Evolutionary conservation across 2,329 filamentous ascomycete genomes (phyloP).

Genomic region (Hymenotorrendiella dingleyae): DNA sequence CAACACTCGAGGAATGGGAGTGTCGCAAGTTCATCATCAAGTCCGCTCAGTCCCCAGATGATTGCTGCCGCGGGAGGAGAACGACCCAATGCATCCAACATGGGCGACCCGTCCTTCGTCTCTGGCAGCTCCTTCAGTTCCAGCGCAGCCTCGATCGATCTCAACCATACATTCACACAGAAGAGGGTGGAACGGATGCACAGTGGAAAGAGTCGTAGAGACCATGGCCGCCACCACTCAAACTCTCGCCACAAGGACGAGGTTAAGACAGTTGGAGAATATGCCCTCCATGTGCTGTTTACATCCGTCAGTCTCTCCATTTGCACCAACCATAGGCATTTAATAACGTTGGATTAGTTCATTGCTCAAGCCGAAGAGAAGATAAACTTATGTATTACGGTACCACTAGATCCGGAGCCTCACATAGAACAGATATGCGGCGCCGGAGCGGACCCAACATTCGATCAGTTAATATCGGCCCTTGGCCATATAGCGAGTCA

Average conservation of each 20-base stretch:
- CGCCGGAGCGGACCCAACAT: slow-evolving; percentile 76
- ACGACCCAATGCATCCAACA: slow-evolving; percentile 27
- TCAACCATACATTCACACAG: slow-evolving; percentile 38
- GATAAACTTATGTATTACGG: slow-evolving; percentile 79
- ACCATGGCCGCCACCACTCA: slow-evolving; percentile 64
- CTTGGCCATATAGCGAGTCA: slow-evolving; percentile 90
- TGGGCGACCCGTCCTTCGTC: slow-evolving; percentile 26
- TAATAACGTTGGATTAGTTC: slow-evolving; percentile 52
- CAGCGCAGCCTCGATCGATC: slow-evolving; percentile 26
- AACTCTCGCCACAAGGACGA: slow-evolving; percentile 64
- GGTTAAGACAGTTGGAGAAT: slow-evolving; percentile 92
- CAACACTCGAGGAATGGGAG: slow-evolving; percentile 91
- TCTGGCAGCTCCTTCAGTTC: slow-evolving; percentile 27
- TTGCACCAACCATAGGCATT: slow-evolving; percentile 1
- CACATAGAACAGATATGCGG: slow-evolving; percentile 88
- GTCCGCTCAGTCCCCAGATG: slow-evolving; percentile 82
- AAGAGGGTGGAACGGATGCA: slow-evolving; percentile 56
- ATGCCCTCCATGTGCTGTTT: slow-evolving; percentile 92
- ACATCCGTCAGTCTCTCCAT: slow-evolving; percentile 60
- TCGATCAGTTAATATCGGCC: slow-evolving; percentile 90
- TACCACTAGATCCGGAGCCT: slow-evolving; percentile 73
- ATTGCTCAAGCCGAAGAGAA: slow-evolving; percentile 96
- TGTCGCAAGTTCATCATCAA: slow-evolving; percentile 70
- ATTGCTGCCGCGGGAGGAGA: slow-evolving; percentile 59
- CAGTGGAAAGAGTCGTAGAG: slow-evolving; percentile 63